A percentile compares a stretch with the other conserved stretches of the same genome.
Conservation (phyloP, 1,139 yeast genomes). For the Yamadazyma siamensis region DNA sequence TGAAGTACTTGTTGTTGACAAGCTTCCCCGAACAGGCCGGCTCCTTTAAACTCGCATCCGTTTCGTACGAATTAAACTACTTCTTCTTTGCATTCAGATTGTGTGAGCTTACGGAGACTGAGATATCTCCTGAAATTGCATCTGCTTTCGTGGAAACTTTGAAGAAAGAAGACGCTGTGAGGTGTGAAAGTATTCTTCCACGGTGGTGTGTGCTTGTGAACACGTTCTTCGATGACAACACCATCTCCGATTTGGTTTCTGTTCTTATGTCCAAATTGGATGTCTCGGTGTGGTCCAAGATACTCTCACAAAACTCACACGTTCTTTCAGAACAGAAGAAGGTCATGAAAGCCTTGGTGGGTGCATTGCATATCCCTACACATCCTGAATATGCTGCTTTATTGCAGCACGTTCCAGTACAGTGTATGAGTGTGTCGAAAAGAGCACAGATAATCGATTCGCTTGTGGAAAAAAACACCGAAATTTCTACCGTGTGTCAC, state of each 20-base stretch:
- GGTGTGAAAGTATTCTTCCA: conserved; percentile 28
- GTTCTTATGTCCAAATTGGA: no score
- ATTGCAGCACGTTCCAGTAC: no score
- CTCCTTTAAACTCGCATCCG: background rate
- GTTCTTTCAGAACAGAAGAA: conserved; percentile 44
- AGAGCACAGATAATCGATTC: conserved; percentile 38
- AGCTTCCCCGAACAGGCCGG: conserved; percentile 6
- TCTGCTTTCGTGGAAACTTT: conserved; percentile 32
- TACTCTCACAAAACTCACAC: no score
- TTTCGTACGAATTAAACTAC: conserved; percentile 1
- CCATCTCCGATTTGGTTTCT: no score
- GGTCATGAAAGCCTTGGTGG: no score
- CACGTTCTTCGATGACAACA: conserved; percentile 21
- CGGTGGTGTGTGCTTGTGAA: conserved; percentile 59
- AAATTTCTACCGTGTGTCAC: conserved; percentile 22
- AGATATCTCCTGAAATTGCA: conserved; percentile 1
- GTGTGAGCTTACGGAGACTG: conserved; percentile 5
- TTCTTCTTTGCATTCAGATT: conserved; percentile 6
- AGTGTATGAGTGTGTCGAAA: conserved; percentile 42
- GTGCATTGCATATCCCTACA: no score
- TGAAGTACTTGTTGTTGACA: conserved; percentile 8
- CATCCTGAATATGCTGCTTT: no score
- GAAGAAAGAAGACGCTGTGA: conserved; percentile 4
- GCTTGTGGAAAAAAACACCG: conserved; percentile 12
- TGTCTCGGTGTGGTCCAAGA: no score